These are phyloP conservation scores for Penicillium frequentans DNA, from an alignment of 2,329 filamentous ascomycete species.

Conservation along the genomic window DNA sequence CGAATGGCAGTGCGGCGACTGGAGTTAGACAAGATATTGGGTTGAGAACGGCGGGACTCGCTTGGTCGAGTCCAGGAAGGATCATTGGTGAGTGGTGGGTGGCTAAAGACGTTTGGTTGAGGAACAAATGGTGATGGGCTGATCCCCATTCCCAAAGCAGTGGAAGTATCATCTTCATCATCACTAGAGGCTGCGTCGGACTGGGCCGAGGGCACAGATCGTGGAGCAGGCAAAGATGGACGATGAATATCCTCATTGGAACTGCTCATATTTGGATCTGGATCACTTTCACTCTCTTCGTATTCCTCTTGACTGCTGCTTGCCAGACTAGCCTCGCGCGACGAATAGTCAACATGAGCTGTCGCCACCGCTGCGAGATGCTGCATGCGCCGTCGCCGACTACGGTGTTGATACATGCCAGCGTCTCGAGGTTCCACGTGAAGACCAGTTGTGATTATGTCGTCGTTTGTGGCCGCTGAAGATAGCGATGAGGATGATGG, in stretches of 20 bases:
- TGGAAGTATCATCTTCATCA: slow-evolving; percentile 75
- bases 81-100: slow-evolving; percentile 64
- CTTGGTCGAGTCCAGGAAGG: slow-evolving; percentile 35
- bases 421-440: slow-evolving; percentile 64
- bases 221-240: slow-evolving; percentile 22
- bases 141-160: slow-evolving; percentile 69
- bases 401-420: slow-evolving; percentile 57
- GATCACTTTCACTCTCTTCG: slow-evolving; percentile 88
- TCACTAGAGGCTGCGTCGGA: slow-evolving; percentile 42
- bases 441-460: slow-evolving; percentile 87
- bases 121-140: slow-evolving; percentile 67
- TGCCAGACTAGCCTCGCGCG: slow-evolving; percentile 47
- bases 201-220: slow-evolving; percentile 24
- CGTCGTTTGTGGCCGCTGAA: slow-evolving; percentile 68
- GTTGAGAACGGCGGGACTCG: slow-evolving; percentile 53
- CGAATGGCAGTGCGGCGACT: slow-evolving; percentile 35
- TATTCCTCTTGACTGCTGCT: slow-evolving; percentile 90
- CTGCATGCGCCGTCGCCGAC: slow-evolving; percentile 49
- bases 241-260: slow-evolving; percentile 59
- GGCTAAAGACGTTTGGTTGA: slow-evolving; percentile 88
- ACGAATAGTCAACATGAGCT: slow-evolving; percentile 41
- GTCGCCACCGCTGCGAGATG: slow-evolving; percentile 38
- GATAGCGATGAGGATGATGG: slow-evolving; percentile 92
- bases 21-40: slow-evolving; percentile 42
- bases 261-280: slow-evolving; percentile 68